phyloP scores from a whole-genome alignment of 2,329 filamentous ascomycete genomes.

The Hypoxylon sp. region DNA sequence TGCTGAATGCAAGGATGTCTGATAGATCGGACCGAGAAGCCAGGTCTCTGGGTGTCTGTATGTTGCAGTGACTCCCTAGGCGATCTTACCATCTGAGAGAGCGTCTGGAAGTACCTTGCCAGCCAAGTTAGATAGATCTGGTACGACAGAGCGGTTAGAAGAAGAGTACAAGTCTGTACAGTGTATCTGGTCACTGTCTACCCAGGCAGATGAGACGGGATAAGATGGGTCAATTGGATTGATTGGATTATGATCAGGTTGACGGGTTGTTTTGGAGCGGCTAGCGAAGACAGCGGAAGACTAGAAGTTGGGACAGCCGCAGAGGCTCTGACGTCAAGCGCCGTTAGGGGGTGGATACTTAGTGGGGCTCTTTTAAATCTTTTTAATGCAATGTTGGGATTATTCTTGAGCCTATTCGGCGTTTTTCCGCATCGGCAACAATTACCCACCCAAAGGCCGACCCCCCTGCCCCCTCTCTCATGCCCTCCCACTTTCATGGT shows the following conservation, averaged over 20 bases:
- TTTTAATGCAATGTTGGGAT: constrained; percentile 27
- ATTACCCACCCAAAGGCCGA: constrained; percentile 27
- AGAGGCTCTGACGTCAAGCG: constrained; percentile 43
- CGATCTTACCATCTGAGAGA: constrained; percentile 26
- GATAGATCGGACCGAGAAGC: constrained; percentile 44
- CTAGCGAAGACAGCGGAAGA: constrained; percentile 23
- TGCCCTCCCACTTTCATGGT: background rate
- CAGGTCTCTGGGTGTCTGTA: constrained; percentile 33
- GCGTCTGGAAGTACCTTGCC: constrained; percentile 18
- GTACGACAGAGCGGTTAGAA: constrained; percentile 34
- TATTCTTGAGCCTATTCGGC: constrained; percentile 36
- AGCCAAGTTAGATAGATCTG: constrained; percentile 24
- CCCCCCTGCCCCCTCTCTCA: constrained; percentile 1
- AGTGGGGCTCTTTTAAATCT: constrained; percentile 28
- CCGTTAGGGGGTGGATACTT: constrained; percentile 24
- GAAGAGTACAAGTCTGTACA: constrained; percentile 28
- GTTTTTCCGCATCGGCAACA: constrained; percentile 36
- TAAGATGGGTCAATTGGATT: constrained; percentile 23
- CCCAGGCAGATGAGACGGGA: constrained; percentile 8
- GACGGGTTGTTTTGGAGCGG: constrained; percentile 11
- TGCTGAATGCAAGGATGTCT: constrained; percentile 36
- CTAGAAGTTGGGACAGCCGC: constrained; percentile 39
- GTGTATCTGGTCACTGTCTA: constrained; percentile 20
- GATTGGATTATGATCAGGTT: background rate
- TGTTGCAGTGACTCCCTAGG: constrained; percentile 27